Conservation (phyloP, 495 filamentous ascomycete genomes). For the Sporormia fimetaria region DNA sequence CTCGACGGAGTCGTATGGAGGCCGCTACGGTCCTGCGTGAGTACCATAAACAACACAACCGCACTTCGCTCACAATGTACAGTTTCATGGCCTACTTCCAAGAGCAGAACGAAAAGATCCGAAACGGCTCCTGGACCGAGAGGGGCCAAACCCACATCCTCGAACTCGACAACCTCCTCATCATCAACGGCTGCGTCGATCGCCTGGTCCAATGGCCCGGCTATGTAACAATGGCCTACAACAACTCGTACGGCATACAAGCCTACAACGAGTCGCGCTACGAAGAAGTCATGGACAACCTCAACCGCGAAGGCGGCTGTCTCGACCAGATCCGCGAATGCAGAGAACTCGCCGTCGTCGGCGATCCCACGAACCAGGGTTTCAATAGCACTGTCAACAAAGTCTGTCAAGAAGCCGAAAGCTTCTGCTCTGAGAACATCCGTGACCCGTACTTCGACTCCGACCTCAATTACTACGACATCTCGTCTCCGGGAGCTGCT, state of each 20-base stretch:
- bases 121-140: constrained; percentile 24
- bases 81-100: constrained; percentile 27
- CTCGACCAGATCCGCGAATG: constrained; percentile 42
- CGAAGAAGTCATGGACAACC: constrained; percentile 33
- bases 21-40: constrained; percentile 48
- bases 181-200: constrained; percentile 61
- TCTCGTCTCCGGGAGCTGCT: constrained; percentile 17
- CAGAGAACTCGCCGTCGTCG: constrained; percentile 32
- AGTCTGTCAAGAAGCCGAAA: constrained; percentile 37
- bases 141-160: constrained; percentile 21
- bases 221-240: constrained; percentile 35
- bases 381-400: constrained; percentile 38
- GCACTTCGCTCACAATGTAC: no score
- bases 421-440: constrained; percentile 38
- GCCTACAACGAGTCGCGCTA: constrained; percentile 30
- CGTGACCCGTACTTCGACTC: constrained; percentile 39
- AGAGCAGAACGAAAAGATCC: constrained; percentile 27
- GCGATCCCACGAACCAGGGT: constrained; percentile 39
- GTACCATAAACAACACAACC: no score
- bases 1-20: constrained; percentile 47
- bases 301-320: constrained; percentile 41
- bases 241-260: constrained; percentile 38
- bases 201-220: constrained; percentile 30
- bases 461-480: constrained; percentile 24
- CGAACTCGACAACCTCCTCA: constrained; percentile 35